phyloP scores from a whole-genome alignment of 768 basidiomycete genomes.

The Mycena maculata region DNA sequence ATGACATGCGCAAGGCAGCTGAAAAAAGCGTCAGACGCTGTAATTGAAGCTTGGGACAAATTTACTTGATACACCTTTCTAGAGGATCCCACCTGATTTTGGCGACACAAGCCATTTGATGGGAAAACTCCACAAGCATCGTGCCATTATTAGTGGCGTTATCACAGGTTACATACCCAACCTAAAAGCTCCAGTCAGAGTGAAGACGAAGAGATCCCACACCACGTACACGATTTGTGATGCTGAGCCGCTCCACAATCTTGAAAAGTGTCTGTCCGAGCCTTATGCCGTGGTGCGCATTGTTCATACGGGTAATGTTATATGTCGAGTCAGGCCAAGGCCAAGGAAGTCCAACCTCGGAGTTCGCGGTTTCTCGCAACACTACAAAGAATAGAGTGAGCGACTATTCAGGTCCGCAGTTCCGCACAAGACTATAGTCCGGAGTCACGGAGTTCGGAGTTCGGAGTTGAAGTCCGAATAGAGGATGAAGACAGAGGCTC shows the following conservation, averaged over 20 bases:
- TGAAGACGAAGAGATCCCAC: neutral
- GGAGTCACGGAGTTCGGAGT: too few species aligned
- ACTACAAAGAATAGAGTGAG: too few species aligned
- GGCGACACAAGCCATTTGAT: slow-evolving; percentile 1
- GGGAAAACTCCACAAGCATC: slow-evolving; percentile 13
- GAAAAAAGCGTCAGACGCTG: neutral
- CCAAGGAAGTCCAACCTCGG: too few species aligned
- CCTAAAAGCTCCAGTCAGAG: neutral
- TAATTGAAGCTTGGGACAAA: neutral
- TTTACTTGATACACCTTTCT: slow-evolving; percentile 12
- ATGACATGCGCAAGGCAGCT: slow-evolving; percentile 26
- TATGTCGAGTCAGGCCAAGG: too few species aligned
- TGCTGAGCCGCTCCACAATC: slow-evolving; percentile 39
- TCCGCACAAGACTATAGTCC: too few species aligned
- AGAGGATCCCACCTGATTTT: slow-evolving; percentile 11
- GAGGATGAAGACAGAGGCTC: too few species aligned
- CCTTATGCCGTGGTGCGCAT: slow-evolving; percentile 21
- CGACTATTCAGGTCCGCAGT: too few species aligned
- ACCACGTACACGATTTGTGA: slow-evolving; percentile 44
- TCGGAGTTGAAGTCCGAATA: too few species aligned
- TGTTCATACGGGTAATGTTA: slow-evolving; percentile 14
- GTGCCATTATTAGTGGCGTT: slow-evolving; percentile 15
- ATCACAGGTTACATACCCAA: slow-evolving; percentile 23
- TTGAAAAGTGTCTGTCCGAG: slow-evolving; percentile 29
- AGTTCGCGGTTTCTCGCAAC: too few species aligned